These are phyloP conservation scores for Wickerhamiella nectarea DNA, from an alignment of 805 yeast genomes.

Conservation along the genomic window DNA sequence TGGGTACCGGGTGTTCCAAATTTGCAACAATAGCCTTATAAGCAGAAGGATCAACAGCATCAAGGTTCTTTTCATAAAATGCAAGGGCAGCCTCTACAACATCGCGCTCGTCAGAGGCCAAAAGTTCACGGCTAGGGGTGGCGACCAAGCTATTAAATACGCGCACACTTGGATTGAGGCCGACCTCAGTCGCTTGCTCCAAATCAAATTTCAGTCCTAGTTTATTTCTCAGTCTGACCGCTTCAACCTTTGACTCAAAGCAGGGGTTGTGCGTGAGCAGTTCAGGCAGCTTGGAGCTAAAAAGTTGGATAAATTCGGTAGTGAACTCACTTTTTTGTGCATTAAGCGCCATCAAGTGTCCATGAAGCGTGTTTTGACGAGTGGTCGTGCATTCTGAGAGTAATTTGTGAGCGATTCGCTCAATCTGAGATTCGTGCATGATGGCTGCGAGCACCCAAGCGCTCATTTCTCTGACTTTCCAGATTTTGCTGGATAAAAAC, in stretches of 20 bases:
- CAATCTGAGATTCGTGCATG: constrained; percentile 22
- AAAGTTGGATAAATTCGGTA: neutral
- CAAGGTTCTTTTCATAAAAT: neutral
- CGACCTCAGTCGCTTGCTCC: neutral
- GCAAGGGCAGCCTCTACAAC: neutral
- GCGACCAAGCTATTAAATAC: constrained; percentile 7
- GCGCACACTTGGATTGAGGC: constrained; percentile 9
- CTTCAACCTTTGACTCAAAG: constrained; percentile 13
- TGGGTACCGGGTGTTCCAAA: neutral
- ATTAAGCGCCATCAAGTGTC: constrained; percentile 8
- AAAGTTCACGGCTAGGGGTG: neutral
- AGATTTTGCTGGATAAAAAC: constrained; percentile 41
- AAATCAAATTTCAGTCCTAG: neutral
- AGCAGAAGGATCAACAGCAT: neutral
- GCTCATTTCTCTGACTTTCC: constrained; percentile 85
- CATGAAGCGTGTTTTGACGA: constrained; percentile 10
- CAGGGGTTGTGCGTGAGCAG: constrained; percentile 1
- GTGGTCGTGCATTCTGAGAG: constrained; percentile 12
- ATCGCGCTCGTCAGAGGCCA: neutral
- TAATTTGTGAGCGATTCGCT: constrained; percentile 23
- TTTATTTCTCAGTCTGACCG: constrained; percentile 5
- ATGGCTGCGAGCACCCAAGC: constrained; percentile 51
- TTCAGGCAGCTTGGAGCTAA: constrained; percentile 4
- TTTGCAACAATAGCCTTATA: neutral
- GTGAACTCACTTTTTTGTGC: neutral